Conservation (phyloP, 192 early-diverging fungal species). For the Entomortierella parvispora region DNA sequence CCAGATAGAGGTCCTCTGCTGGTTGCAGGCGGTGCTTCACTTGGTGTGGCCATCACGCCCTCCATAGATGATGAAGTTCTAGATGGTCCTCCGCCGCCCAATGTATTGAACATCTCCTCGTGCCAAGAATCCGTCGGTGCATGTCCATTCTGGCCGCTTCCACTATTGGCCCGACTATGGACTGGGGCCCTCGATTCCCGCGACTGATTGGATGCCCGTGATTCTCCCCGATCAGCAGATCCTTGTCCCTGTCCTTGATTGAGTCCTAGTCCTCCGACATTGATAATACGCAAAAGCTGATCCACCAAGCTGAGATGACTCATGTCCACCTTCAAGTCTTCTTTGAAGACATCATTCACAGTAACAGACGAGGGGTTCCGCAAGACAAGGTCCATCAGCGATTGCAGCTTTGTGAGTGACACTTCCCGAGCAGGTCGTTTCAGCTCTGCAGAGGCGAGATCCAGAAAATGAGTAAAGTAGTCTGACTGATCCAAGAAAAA, state of each 20-base stretch:
- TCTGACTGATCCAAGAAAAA: conserved; percentile 94
- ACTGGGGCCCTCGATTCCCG: background rate
- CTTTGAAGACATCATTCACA: conserved; percentile 84
- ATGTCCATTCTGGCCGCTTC: background rate
- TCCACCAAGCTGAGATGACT: conserved; percentile 70
- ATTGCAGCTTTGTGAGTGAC: conserved; percentile 76
- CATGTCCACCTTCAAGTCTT: conserved; percentile 85
- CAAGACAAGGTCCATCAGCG: conserved; percentile 87
- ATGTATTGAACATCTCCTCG: conserved; percentile 13
- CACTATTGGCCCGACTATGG: conserved; percentile 32
- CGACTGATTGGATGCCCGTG: conserved; percentile 8
- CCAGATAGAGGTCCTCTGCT: conserved; percentile 31
- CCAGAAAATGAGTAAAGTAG: conserved; percentile 93
- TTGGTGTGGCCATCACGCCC: conserved; percentile 7
- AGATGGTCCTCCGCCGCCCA: background rate
- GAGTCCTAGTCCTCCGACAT: conserved; percentile 58
- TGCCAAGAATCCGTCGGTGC: conserved; percentile 28
- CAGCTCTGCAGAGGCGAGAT: conserved; percentile 84
- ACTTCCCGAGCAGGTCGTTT: conserved; percentile 76
- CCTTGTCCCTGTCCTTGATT: conserved; percentile 40
- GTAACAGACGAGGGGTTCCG: conserved; percentile 87
- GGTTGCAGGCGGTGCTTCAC: conserved; percentile 13
- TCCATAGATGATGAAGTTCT: conserved; percentile 16
- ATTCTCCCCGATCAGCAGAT: conserved; percentile 24
- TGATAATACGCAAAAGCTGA: conserved; percentile 77